These are phyloP conservation scores for Agapanthus africanus DNA, from an alignment of 106 monocot genomes.

Conservation along the genomic window DNA sequence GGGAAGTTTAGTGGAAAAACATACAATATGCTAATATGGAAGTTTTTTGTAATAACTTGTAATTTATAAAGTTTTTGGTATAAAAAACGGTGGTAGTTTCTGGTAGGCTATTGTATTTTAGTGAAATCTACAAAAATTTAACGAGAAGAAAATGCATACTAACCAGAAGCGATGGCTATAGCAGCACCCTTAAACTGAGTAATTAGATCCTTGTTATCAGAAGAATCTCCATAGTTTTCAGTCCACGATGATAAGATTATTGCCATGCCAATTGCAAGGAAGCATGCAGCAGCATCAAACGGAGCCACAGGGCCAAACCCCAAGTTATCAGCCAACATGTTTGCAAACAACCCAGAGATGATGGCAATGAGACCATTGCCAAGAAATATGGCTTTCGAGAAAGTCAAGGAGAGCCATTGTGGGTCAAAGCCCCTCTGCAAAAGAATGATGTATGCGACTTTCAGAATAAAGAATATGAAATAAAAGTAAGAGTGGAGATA, in stretches of 20 bases:
- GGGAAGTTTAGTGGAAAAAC: no score
- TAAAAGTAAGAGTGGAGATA: neutral
- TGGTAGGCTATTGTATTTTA: no score
- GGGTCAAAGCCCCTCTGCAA: constrained; percentile 91
- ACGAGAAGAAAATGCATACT: constrained; percentile 12
- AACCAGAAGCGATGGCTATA: constrained; percentile 89
- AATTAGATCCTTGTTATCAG: constrained; percentile 76
- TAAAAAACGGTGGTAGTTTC: no score
- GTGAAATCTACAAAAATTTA: no score
- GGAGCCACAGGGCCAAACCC: constrained; percentile 94
- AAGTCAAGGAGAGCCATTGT: constrained; percentile 93
- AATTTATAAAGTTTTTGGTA: no score
- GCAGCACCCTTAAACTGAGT: constrained; percentile 88
- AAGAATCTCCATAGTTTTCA: constrained; percentile 95
- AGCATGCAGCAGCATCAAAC: constrained; percentile 92
- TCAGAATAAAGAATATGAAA: constrained; percentile 15
- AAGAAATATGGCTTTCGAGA: constrained; percentile 99
- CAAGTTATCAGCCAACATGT: constrained; percentile 71
- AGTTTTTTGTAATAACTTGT: no score
- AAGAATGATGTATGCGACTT: neutral
- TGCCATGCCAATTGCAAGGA: constrained; percentile 94
- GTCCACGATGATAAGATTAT: constrained; percentile 84
- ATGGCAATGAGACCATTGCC: constrained; percentile 96
- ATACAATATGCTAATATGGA: no score
- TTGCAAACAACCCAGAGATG: constrained; percentile 75